These are phyloP conservation scores for Citrus cavaleriei DNA, from an alignment of 345 rosid genomes.

Conservation along the genomic window DNA sequence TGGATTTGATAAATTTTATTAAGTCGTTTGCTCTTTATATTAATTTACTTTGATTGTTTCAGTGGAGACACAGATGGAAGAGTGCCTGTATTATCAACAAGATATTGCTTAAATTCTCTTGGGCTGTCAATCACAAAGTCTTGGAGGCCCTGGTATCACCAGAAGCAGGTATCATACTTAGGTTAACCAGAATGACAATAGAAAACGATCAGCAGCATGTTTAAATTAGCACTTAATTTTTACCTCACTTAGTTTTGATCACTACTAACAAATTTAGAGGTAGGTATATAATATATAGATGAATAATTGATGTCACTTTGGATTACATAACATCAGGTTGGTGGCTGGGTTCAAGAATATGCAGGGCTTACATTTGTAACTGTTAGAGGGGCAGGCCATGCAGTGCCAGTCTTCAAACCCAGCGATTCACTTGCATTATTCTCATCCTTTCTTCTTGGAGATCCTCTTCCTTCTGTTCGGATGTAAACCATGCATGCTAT, in stretches of 20 bases:
- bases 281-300: too few relatives aligned
- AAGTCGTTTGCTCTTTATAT: neutral
- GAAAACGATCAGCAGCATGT: neutral
- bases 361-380: slow-evolving; percentile 83
- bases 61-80: slow-evolving; percentile 99
- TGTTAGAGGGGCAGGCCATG: slow-evolving; percentile 98
- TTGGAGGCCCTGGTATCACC: slow-evolving; percentile 91
- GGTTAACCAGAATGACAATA: too few relatives aligned
- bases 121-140: slow-evolving; percentile 56
- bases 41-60: slow-evolving; percentile 10
- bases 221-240: too few relatives aligned
- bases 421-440: slow-evolving; percentile 65
- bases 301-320: neutral
- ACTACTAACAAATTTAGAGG: too few relatives aligned
- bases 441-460: slow-evolving; percentile 61
- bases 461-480: slow-evolving; percentile 34
- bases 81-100: slow-evolving; percentile 84
- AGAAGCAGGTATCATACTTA: slow-evolving; percentile 53
- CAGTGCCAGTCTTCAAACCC: slow-evolving; percentile 84
- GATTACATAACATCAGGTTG: slow-evolving; percentile 40
- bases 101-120: slow-evolving; percentile 63
- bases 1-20: neutral
- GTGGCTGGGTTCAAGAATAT: slow-evolving; percentile 94
- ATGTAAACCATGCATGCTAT: neutral
- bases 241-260: too few relatives aligned